Percentiles rank a stretch among this genome's conserved stretches.
These are phyloP conservation scores for Solanum hybrid DNA, from an alignment of 305 asterid genomes.

Conservation along the genomic window DNA sequence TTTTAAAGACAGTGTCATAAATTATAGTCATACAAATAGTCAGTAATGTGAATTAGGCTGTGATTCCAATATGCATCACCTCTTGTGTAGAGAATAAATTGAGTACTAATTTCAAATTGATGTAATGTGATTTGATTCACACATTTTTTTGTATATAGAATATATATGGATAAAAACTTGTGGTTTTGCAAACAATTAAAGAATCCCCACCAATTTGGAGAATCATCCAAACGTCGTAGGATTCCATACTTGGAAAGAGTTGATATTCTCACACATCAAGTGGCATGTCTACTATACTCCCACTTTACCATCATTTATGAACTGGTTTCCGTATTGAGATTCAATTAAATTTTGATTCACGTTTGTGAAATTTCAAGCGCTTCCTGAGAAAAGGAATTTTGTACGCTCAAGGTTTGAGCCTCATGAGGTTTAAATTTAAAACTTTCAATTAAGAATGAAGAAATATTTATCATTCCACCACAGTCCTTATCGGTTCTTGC, in stretches of 20 bases:
- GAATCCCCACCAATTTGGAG: neutral
- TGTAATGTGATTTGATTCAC: neutral
- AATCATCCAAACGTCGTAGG: neutral
- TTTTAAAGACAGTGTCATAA: neutral
- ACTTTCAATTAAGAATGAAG: neutral
- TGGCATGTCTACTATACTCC: slow-evolving; percentile 1
- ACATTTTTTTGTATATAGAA: neutral
- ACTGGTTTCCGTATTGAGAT: neutral
- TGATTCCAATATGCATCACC: neutral
- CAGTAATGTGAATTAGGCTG: neutral
- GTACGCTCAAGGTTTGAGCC: fast-evolving
- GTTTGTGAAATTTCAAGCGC: neutral
- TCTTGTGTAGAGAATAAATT: neutral
- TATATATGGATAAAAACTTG: neutral
- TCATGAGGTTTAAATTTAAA: neutral
- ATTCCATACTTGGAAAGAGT: neutral
- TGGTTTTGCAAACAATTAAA: neutral
- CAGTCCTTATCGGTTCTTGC: neutral
- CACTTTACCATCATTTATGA: neutral
- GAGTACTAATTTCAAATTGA: neutral
- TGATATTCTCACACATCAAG: neutral
- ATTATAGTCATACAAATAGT: too few species aligned
- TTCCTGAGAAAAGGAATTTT: neutral
- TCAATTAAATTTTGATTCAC: neutral
- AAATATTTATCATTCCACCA: neutral